Evolutionary conservation across 106 monocot species (phyloP).

Genomic region (Dioscorea zingiberensis): DNA sequence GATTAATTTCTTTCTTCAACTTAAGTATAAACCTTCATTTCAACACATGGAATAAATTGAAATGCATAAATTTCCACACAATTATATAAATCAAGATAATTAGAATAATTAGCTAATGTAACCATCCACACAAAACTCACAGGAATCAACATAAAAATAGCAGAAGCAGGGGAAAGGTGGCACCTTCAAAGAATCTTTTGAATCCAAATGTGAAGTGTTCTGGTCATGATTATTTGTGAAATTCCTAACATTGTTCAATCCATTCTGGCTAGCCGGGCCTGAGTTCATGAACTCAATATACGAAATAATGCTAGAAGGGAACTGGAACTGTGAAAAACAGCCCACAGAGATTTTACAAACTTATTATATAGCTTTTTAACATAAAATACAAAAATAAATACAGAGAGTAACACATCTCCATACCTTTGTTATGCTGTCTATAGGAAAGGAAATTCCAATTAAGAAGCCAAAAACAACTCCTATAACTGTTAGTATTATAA

Average conservation of each 20-base stretch:
- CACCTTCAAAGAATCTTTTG: slow-evolving; percentile 2
- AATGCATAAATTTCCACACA: background rate
- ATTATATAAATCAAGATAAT: background rate
- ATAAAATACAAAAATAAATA: background rate
- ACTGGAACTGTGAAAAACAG: slow-evolving; percentile 1
- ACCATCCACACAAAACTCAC: background rate
- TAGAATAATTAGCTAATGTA: no score
- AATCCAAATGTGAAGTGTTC: no score
- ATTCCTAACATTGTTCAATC: slow-evolving; percentile 2
- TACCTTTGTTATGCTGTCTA: slow-evolving; percentile 61
- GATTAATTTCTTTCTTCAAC: no score
- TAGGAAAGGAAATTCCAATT: slow-evolving; percentile 59
- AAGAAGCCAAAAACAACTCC: slow-evolving; percentile 63
- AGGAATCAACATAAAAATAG: background rate
- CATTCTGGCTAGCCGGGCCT: background rate
- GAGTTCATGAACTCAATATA: slow-evolving; percentile 1
- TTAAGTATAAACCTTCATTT: background rate
- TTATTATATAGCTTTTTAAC: background rate
- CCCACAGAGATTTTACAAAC: background rate
- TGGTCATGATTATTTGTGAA: background rate
- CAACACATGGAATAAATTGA: background rate
- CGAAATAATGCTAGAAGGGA: slow-evolving; percentile 8
- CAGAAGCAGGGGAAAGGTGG: background rate
- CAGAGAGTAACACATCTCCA: background rate
- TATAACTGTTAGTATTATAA: slow-evolving; percentile 40